Percentiles rank a stretch among this genome's conserved stretches.
Evolutionary conservation across 2,329 filamentous ascomycete genomes (phyloP).

Genomic region (Exophiala xenobiotica): DNA sequence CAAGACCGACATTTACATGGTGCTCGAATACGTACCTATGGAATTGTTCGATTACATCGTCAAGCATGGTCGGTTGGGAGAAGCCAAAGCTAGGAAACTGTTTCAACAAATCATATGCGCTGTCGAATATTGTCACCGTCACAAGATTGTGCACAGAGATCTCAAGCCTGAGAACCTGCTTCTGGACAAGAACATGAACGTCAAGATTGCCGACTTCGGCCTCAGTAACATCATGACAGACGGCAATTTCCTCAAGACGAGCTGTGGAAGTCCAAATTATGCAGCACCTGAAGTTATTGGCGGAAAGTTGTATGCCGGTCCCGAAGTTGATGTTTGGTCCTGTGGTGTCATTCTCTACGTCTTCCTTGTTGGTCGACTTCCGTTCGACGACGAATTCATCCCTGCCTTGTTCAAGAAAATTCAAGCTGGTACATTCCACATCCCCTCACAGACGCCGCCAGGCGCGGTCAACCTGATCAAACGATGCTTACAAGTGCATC

Average conservation of each 20-base stretch:
- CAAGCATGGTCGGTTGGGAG: slow-evolving; percentile 84
- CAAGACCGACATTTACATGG: slow-evolving; percentile 94
- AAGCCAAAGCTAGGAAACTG: slow-evolving; percentile 91
- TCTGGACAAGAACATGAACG: slow-evolving; percentile 90
- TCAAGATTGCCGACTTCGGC: slow-evolving; percentile 99
- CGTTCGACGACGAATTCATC: slow-evolving; percentile 98
- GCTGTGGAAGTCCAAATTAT: slow-evolving; percentile 97
- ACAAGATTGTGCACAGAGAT: slow-evolving; percentile 98
- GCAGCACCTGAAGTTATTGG: slow-evolving; percentile 97
- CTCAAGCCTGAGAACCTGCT: slow-evolving; percentile 96
- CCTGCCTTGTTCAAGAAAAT: slow-evolving; percentile 98
- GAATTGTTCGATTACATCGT: slow-evolving; percentile 99
- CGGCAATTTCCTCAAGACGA: slow-evolving; percentile 97
- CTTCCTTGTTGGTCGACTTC: slow-evolving; percentile 66
- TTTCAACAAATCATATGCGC: slow-evolving; percentile 99
- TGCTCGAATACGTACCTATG: slow-evolving; percentile 93
- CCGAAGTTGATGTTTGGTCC: slow-evolving; percentile 88
- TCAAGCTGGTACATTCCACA: slow-evolving; percentile 86
- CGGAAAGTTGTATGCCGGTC: slow-evolving; percentile 93
- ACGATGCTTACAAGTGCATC: slow-evolving; percentile 83
- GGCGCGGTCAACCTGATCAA: slow-evolving; percentile 79
- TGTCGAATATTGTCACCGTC: slow-evolving; percentile 96
- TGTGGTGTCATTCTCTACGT: slow-evolving; percentile 67
- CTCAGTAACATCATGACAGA: slow-evolving; percentile 99
- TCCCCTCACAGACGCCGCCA: slow-evolving; percentile 84